phyloP scores from a whole-genome alignment of 352 stramenopile species.

The Pythium periplocum region DNA sequence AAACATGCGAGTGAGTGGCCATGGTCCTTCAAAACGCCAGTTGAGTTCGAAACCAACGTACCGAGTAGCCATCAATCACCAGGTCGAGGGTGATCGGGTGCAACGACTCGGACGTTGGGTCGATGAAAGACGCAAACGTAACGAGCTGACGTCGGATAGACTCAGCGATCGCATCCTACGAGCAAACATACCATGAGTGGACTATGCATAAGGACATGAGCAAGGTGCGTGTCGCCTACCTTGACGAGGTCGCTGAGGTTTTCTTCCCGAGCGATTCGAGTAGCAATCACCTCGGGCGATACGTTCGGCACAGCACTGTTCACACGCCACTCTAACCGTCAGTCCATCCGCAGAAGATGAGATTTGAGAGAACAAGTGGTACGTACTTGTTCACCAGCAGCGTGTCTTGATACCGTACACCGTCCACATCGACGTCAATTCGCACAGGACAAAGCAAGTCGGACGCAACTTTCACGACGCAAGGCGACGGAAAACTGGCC shows the following conservation, averaged over 20 bases:
- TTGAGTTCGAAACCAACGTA: slow-evolving; percentile 18
- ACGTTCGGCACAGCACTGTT: slow-evolving; percentile 20
- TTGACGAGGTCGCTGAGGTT: slow-evolving; percentile 40
- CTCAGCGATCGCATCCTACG: slow-evolving; percentile 56
- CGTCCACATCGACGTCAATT: slow-evolving; percentile 72
- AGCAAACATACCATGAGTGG: no score
- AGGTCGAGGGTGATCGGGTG: slow-evolving; percentile 72
- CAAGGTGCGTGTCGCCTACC: slow-evolving; percentile 8
- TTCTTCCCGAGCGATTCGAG: slow-evolving; percentile 59
- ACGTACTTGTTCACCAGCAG: slow-evolving; percentile 61
- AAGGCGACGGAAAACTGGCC: slow-evolving; percentile 19
- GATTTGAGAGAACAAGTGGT: no score
- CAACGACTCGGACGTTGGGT: slow-evolving; percentile 22
- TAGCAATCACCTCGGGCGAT: slow-evolving; percentile 50
- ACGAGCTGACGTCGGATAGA: slow-evolving; percentile 67
- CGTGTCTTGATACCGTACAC: slow-evolving; percentile 72
- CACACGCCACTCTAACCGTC: neutral
- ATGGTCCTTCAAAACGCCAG: no score
- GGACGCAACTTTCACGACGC: slow-evolving; percentile 6
- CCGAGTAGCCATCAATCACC: slow-evolving; percentile 55
- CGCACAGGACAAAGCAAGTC: slow-evolving; percentile 71
- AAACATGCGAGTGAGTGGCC: neutral
- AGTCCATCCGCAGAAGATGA: no score
- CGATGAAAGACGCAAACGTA: slow-evolving; percentile 46
- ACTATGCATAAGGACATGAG: neutral